Evolutionary conservation across 2,329 filamentous ascomycete genomes (phyloP).

Genomic region (Cercospora citrullina): DNA sequence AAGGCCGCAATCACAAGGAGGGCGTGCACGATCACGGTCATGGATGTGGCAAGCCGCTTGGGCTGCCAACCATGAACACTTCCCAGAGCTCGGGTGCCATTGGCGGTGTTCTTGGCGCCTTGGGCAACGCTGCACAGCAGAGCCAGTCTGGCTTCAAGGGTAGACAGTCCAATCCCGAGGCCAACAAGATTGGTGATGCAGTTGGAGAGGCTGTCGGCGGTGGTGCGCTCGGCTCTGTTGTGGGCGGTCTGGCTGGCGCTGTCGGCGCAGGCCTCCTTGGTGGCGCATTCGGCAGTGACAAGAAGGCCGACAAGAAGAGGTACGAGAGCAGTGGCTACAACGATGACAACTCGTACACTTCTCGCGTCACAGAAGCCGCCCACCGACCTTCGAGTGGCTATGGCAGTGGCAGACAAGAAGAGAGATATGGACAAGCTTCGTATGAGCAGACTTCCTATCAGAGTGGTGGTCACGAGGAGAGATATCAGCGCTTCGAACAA

Average conservation of each 20-base stretch:
- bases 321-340: constrained; percentile 54
- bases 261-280: constrained; percentile 64
- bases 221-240: constrained; percentile 66
- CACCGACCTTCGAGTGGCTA: constrained; percentile 40
- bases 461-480: constrained; percentile 58
- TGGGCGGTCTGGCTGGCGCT: constrained; percentile 65
- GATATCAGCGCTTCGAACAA: constrained; percentile 63
- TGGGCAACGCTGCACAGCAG: constrained; percentile 41
- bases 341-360: constrained; percentile 64
- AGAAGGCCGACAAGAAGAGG: constrained; percentile 54
- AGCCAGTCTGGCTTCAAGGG: constrained; percentile 39
- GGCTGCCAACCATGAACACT: constrained; percentile 66
- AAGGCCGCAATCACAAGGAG: constrained; percentile 81
- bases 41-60: constrained; percentile 76
- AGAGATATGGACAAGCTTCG: constrained; percentile 61
- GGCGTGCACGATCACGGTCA: constrained; percentile 82
- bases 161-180: constrained; percentile 26
- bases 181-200: constrained; percentile 48
- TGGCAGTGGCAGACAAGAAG: constrained; percentile 22
- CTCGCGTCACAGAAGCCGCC: constrained; percentile 63
- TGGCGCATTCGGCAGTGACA: constrained; percentile 52
- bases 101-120: constrained; percentile 41
- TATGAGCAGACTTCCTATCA: constrained; percentile 60
- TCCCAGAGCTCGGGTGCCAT: constrained; percentile 47
- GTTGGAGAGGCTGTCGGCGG: constrained; percentile 63